Evolutionary conservation across 169 alveolate species (phyloP), one percentile per base, ranked within the genome.

Genomic region (Ichthyophthirius multifiliis): DNA sequence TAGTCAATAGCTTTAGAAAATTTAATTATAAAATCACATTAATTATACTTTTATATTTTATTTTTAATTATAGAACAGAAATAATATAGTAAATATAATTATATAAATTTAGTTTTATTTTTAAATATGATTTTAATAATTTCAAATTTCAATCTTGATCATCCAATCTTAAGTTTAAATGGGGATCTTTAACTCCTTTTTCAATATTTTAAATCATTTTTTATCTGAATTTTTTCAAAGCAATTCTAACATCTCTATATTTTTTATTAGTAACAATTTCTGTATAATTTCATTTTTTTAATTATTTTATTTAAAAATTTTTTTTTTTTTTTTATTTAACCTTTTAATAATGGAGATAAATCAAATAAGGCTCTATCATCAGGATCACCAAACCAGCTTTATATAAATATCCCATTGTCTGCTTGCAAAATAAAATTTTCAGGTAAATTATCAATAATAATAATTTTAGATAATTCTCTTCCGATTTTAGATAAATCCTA

Each of bases 401-500:
- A 84, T 39, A 94, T 95, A 48, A 89, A 87, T 37, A 93, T 90
- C 15, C 98, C 98, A 65, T 95, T 92, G 41, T 90, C 94, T 18
- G 96, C 96, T 64, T 95, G 87, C 55, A 71, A 34, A 75, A 85
- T 76, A 76, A 95, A 95, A 74, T 93, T 94, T 46, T 95, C 96
- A 44, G 95, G 92, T 30, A 95, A 90, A 85, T 95, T 95, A 87
- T 95, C 98, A 43, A 95, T 90, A 27, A 95, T 95, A 2, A 95
- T 75, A 27, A 87, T 92, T 75, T 83, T 86, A n/a, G 83, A 82
- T 31, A 95, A 74, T 75, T 90, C 95, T 82, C 98, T 90, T 31
- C 97, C 97, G 3, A 93, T 46, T 65, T 85, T 90, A 15, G 93
- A 43, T 15, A 95, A 76, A 80, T 95, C 98, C 84, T 95, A 91